Evolutionary conservation across 768 basidiomycete species (phyloP), one percentile per base, ranked within the genome.

Genomic region (Lentinula boryana): DNA sequence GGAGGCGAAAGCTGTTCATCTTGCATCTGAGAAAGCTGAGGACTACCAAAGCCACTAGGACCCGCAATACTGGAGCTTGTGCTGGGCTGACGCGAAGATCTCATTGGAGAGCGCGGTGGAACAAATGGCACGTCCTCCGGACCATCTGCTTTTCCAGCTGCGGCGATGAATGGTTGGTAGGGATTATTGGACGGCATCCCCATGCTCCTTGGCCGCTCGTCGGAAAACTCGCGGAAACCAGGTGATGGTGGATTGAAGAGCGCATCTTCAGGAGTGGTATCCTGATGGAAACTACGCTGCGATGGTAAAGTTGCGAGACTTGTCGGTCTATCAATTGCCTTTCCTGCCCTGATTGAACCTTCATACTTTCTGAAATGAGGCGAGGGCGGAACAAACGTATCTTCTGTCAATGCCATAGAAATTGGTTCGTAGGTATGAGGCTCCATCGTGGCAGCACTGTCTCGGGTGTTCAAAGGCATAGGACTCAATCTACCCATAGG

Each of bases 391-490:
- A 74, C 79, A 63, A 80, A 81, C 56, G 84, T 85, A 54, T 79
- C 75, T 48, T 79, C 77, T 12, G 78, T 70, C 61, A 79, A 56
- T 50, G 76, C 76, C 66, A 77, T 71, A 10, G 68, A 68, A 1
- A 91, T 87, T 2, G 89, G 89, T 67, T 89, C 76, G 68, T 91
- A 91, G n/a, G 73, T 69, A 64, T 86, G 86, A 1, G 72, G 67
- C 61, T 55, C 60, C 4, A 46, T 62, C 56, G 53, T 64, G 51
- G 70, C 64, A 58, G 67, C 50, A 76, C 78, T 72, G 62, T 78
- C 77, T 64, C 75, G 69, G 33, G 76, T 72, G 60, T 78, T 82
- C 74, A 84, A 72, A 35, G 84, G 84, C 80, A 87, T 82, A 32
- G 85, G 81, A 55, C 72, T 85, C 68, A 81, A 63, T 44, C 83